Conservation (phyloP, 108 stramenopile species). For the Cylindrotheca closterium region DNA sequence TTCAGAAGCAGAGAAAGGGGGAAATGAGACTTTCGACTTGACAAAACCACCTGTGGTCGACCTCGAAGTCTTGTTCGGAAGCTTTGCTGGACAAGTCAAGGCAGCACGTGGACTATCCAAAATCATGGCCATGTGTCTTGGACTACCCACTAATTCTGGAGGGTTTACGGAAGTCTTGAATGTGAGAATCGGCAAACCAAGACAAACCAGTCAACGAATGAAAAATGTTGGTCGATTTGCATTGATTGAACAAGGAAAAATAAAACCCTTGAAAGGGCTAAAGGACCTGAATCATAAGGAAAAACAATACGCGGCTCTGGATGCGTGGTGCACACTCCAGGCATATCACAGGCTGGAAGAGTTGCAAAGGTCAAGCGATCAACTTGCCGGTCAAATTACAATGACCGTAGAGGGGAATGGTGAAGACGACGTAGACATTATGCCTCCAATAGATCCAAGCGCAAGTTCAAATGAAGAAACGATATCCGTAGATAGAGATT, state of each 20-base stretch:
- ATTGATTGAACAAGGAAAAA: conserved; percentile 44
- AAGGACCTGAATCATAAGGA: conserved; percentile 26
- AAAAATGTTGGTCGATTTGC: conserved; percentile 34
- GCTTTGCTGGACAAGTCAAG: conserved; percentile 15
- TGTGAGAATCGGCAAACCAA: conserved; percentile 32
- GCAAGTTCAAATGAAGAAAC: too few species aligned
- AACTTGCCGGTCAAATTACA: too few species aligned
- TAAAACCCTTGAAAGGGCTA: conserved; percentile 19
- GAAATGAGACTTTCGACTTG: not conserved
- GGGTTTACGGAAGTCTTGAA: conserved; percentile 34
- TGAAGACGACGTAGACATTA: too few species aligned
- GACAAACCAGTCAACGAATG: conserved; percentile 4
- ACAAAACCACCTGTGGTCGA: conserved; percentile 24
- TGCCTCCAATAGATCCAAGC: too few species aligned
- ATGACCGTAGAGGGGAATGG: too few species aligned
- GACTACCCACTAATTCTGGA: too few species aligned
- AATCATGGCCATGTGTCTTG: conserved; percentile 23
- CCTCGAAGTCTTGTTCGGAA: conserved; percentile 20
- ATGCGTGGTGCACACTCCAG: conserved; percentile 42
- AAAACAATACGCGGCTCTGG: conserved; percentile 40
- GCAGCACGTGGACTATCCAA: conserved; percentile 25
- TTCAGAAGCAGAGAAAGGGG: not conserved
- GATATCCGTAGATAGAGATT: too few species aligned
- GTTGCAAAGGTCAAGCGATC: too few species aligned
- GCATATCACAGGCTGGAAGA: conserved; percentile 25